Evolutionary conservation across 768 basidiomycete genomes (phyloP), one percentile per base, ranked within the genome.

Genomic region (Mycena floridula): DNA sequence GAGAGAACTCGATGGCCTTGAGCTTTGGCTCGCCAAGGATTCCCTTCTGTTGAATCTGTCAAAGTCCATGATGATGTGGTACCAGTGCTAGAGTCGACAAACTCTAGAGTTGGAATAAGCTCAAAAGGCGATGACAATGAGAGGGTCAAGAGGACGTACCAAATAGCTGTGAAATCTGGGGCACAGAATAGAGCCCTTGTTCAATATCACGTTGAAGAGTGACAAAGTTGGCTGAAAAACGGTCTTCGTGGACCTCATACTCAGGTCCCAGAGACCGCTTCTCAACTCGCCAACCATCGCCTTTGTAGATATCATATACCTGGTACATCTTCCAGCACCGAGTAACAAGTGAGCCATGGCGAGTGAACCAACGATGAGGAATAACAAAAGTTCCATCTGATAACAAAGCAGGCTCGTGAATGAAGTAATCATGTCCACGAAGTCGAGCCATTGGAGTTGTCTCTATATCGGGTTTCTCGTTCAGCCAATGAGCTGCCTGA

Each of bases 401-500:
- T 9, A 30, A n/a, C 28, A 9, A n/a, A 30, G 28, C 28, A 1
- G 50, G 50, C 36, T 55, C 47, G n/a, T 38, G 43, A 2, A 55
- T n/a, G n/a, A 20, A 54, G 24, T 22, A 51, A 35, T 54, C 37
- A n/a, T 30, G 40, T 3, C 40, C 13, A 18, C 24, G 24, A n/a
- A 48, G 11, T 5, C 54, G 44, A 8, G 46, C 23, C 42, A 55
- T 50, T 1, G 54, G 54, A 9, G 43, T 47, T 7, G 39, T 26
- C 2, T 46, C 26, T 9, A 45, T 36, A 7, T 30, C 13, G n/a
- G 40, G 25, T 11, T 50, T 20, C 25, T 50, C 46, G 15, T 46
- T 25, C 5, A 40, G n/a, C 54, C 50, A 55, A 2, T 35, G 23
- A 12, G 28, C 7, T 0, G 48, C 54, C 22, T 55, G 54, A 40